Percentiles rank a stretch among this genome's conserved stretches.
Evolutionary conservation across 805 yeast species (phyloP).

Genomic region (Alloascoidea africana): DNA sequence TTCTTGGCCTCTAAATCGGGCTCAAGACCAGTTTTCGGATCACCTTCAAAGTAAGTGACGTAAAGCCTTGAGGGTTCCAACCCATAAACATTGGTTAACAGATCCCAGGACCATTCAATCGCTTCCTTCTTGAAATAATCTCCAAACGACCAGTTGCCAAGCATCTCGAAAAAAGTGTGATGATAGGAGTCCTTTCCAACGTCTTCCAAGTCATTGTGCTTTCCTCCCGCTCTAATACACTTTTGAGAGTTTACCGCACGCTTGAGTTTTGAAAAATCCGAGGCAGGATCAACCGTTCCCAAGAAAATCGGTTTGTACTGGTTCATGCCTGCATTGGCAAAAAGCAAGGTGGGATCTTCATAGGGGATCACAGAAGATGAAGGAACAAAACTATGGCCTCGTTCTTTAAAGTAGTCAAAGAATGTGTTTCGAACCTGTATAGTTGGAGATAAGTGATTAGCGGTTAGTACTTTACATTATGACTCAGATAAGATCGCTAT

Average conservation of each 20-base stretch:
- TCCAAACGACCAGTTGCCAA: slow-evolving; percentile 99
- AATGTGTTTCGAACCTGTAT: slow-evolving; percentile 65
- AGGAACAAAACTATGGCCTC: slow-evolving; percentile 69
- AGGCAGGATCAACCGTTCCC: slow-evolving; percentile 93
- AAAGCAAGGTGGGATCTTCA: slow-evolving; percentile 92
- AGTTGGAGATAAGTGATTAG: no score
- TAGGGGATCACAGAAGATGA: slow-evolving; percentile 93
- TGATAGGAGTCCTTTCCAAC: slow-evolving; percentile 97
- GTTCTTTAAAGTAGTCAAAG: slow-evolving; percentile 58
- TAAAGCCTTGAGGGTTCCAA: slow-evolving; percentile 68
- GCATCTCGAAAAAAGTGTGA: slow-evolving; percentile 97
- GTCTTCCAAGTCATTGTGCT: slow-evolving; percentile 91
- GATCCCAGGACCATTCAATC: slow-evolving; percentile 77
- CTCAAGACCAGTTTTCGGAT: slow-evolving; percentile 60
- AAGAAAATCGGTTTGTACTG: slow-evolving; percentile 95
- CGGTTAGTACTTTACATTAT: no score
- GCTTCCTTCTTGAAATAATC: slow-evolving; percentile 97
- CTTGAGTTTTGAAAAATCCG: slow-evolving; percentile 70
- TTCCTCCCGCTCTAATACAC: slow-evolving; percentile 99
- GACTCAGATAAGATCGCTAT: no score
- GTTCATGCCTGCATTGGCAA: slow-evolving; percentile 99
- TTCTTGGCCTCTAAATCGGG: slow-evolving; percentile 91
- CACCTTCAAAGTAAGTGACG: slow-evolving; percentile 96
- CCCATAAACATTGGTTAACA: slow-evolving; percentile 75
- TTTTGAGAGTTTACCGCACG: slow-evolving; percentile 94